phyloP scores from a whole-genome alignment of 495 filamentous ascomycete genomes.

The Aspergillus cristatus region DNA sequence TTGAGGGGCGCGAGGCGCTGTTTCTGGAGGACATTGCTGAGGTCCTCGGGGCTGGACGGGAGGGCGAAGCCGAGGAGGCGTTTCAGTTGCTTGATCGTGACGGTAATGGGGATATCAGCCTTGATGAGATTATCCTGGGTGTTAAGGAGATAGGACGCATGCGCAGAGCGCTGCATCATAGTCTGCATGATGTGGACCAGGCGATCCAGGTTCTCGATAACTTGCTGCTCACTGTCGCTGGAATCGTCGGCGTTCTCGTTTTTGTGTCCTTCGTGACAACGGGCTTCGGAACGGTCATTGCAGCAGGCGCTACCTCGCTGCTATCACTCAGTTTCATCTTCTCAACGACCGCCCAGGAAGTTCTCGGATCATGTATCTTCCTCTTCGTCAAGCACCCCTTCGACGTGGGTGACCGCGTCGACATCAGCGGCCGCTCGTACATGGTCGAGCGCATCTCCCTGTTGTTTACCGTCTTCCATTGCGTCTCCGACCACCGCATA shows the following conservation, averaged over 20 bases:
- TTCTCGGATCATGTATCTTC: constrained; percentile 94
- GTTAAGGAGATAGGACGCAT: constrained; percentile 74
- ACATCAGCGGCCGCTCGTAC: constrained; percentile 61
- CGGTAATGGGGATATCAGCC: constrained; percentile 82
- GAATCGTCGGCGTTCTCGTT: constrained; percentile 73
- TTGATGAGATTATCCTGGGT: constrained; percentile 92
- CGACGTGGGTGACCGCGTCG: constrained; percentile 90
- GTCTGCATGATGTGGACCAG: constrained; percentile 96
- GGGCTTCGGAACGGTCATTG: constrained; percentile 75
- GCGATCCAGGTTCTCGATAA: constrained; percentile 85
- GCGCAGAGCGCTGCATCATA: constrained; percentile 74
- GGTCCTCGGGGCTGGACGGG: constrained; percentile 66
- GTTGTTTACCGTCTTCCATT: constrained; percentile 87
- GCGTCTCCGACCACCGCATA: constrained; percentile 68
- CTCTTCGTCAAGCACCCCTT: constrained; percentile 94
- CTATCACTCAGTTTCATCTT: constrained; percentile 94
- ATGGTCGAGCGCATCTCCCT: constrained; percentile 90
- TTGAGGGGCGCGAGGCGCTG: constrained; percentile 74
- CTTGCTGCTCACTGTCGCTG: constrained; percentile 67
- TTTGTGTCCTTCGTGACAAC: constrained; percentile 85
- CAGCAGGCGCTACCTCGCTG: constrained; percentile 90
- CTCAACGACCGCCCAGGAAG: constrained; percentile 80
- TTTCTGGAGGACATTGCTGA: constrained; percentile 75
- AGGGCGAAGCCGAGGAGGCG: constrained; percentile 70
- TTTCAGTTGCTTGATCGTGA: constrained; percentile 76